These are phyloP conservation scores for Diatrype stigma DNA, from an alignment of 2,329 filamentous ascomycete genomes.

Conservation along the genomic window DNA sequence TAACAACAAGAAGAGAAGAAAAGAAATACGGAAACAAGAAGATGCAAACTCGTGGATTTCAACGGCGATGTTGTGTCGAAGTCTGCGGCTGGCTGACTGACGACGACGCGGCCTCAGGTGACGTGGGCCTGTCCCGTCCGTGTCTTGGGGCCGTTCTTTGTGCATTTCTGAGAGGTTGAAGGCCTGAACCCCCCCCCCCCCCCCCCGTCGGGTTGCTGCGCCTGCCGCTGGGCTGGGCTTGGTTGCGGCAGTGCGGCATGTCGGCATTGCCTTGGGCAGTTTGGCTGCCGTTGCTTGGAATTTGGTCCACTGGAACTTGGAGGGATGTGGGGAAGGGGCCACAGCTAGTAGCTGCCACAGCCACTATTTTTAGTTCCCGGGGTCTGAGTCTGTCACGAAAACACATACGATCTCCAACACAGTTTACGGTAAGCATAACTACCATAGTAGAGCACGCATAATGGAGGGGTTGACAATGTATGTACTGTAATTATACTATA, in stretches of 20 bases:
- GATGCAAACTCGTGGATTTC: background rate
- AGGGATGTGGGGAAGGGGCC: background rate
- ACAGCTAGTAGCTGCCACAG: background rate
- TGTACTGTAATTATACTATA: no score
- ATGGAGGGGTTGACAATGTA: no score
- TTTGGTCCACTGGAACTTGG: no score
- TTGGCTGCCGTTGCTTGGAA: no score
- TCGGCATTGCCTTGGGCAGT: no score
- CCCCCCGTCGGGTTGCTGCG: background rate
- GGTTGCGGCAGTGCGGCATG: background rate
- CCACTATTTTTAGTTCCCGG: conserved; percentile 12
- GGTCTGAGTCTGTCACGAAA: conserved; percentile 5
- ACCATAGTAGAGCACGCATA: no score
- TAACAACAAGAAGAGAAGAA: conserved; percentile 1
- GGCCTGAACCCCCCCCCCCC: background rate
- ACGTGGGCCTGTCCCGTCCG: background rate
- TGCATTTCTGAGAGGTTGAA: background rate
- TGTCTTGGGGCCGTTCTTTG: background rate
- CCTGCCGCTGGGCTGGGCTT: background rate
- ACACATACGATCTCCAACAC: no score
- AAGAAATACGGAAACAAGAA: background rate
- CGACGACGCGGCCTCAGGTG: background rate
- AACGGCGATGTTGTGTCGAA: background rate
- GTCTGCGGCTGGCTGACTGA: background rate
- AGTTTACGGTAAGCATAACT: no score